Percentiles rank a stretch among this genome's conserved stretches.
Evolutionary conservation across 345 rosid species (phyloP).

Genomic region (Arabidopsis arenosa): DNA sequence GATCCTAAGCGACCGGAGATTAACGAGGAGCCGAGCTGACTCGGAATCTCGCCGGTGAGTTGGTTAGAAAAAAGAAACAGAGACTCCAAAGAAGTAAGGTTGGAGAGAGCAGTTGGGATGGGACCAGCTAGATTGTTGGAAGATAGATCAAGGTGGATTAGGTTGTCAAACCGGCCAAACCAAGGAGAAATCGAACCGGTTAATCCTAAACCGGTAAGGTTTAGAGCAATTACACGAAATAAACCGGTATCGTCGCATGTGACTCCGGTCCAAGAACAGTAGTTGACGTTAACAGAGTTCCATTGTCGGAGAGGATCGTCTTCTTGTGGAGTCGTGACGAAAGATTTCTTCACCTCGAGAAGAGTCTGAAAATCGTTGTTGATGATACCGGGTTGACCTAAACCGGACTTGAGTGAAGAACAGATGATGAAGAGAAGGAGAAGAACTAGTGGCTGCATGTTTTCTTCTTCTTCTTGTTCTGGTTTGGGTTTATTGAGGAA

Average conservation of each 20-base stretch:
- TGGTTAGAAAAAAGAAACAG: conserved; percentile 81
- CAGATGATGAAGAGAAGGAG: conserved; percentile 41
- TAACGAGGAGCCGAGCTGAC: conserved; percentile 68
- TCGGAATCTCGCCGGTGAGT: conserved; percentile 80
- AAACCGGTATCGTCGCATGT: conserved; percentile 56
- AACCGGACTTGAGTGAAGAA: conserved; percentile 35
- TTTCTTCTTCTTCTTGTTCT: conserved; percentile 9
- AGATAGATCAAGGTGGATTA: conserved; percentile 93
- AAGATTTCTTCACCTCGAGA: conserved; percentile 61
- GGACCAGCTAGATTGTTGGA: conserved; percentile 81
- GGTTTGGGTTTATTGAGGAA: not conserved
- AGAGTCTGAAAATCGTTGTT: conserved; percentile 54
- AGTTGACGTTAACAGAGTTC: conserved; percentile 55
- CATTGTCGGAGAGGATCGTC: conserved; percentile 57
- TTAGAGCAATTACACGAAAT: conserved; percentile 56
- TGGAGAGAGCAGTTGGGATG: conserved; percentile 83
- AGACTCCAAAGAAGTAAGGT: conserved; percentile 81
- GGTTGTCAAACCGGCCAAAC: conserved; percentile 65
- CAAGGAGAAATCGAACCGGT: conserved; percentile 72
- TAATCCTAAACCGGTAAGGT: conserved; percentile 67
- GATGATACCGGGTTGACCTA: conserved; percentile 34
- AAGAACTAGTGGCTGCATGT: conserved; percentile 27
- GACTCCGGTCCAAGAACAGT: conserved; percentile 79
- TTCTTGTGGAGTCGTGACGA: conserved; percentile 46
- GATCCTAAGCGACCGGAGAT: conserved; percentile 65